phyloP scores from a whole-genome alignment of 768 basidiomycete species.

The Leccinum aurantiacum region DNA sequence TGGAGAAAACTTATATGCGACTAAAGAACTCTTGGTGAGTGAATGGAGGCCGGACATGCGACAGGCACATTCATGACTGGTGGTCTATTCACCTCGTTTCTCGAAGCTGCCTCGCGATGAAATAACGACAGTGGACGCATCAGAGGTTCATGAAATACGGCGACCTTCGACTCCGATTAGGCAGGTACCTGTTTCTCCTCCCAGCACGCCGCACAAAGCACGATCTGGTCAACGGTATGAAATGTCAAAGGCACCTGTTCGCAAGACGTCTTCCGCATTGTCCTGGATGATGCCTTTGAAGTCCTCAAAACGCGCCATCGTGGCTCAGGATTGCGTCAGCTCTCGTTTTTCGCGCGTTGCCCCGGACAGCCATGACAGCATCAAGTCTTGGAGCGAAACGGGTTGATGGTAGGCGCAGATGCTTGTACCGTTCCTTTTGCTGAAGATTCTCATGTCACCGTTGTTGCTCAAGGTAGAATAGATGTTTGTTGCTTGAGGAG shows the following conservation, averaged over 20 bases:
- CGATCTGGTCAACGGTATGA: slow-evolving; percentile 18
- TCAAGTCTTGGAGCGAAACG: slow-evolving; percentile 38
- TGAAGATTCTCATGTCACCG: slow-evolving; percentile 3
- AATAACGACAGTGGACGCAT: background rate
- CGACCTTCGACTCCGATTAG: slow-evolving; percentile 24
- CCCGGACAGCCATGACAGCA: slow-evolving; percentile 31
- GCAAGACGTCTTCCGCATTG: slow-evolving; percentile 24
- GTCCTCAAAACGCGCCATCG: slow-evolving; percentile 7
- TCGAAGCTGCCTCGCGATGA: slow-evolving; percentile 12
- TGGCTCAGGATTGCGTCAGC: slow-evolving; percentile 7
- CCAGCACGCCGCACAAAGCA: slow-evolving; percentile 28
- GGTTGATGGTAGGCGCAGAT: background rate
- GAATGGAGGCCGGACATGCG: slow-evolving; percentile 1
- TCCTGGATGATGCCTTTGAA: slow-evolving; percentile 30
- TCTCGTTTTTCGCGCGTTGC: slow-evolving; percentile 9
- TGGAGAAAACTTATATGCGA: slow-evolving; percentile 11
- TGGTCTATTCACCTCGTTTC: slow-evolving; percentile 2
- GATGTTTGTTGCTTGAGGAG: background rate
- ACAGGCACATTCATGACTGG: slow-evolving; percentile 6
- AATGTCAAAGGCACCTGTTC: slow-evolving; percentile 10
- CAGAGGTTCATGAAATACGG: background rate
- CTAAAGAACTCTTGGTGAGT: slow-evolving; percentile 20
- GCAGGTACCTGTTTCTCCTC: slow-evolving; percentile 18
- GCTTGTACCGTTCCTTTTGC: slow-evolving; percentile 6
- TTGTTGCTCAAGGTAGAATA: background rate